Evolutionary conservation across 2,329 filamentous ascomycete species (phyloP).

Genomic region (Fusarium torulosum): DNA sequence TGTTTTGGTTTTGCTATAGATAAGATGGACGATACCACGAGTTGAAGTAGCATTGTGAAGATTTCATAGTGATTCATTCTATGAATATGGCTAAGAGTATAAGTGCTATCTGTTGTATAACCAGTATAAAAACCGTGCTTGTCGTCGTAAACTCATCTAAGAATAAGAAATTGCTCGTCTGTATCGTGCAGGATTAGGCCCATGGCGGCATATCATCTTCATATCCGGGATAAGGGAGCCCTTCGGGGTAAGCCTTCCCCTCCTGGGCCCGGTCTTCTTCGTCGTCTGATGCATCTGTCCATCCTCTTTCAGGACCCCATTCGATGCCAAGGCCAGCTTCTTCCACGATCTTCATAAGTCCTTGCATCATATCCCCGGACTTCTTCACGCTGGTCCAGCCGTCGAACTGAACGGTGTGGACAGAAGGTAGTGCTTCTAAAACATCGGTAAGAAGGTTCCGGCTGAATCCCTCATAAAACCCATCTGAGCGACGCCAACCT

Average conservation of each 20-base stretch:
- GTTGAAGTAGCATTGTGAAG: conserved; percentile 16
- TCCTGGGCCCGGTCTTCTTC: conserved; percentile 7
- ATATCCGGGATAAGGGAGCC: conserved; percentile 28
- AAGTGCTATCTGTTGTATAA: conserved; percentile 25
- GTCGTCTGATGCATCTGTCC: conserved; percentile 65
- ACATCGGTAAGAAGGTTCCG: conserved; percentile 68
- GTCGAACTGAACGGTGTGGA: conserved; percentile 76
- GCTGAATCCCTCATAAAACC: conserved; percentile 79
- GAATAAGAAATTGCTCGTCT: conserved; percentile 6
- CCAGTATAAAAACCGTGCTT: conserved; percentile 24
- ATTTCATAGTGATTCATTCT: conserved; percentile 18
- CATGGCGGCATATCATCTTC: conserved; percentile 24
- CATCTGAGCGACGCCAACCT: conserved; percentile 73
- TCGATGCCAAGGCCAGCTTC: conserved; percentile 65
- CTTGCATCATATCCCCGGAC: conserved; percentile 72
- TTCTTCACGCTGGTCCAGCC: conserved; percentile 75
- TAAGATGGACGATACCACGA: conserved; percentile 38
- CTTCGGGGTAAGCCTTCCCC: conserved; percentile 16
- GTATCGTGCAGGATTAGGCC: conserved; percentile 19
- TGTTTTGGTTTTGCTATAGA: conserved; percentile 12
- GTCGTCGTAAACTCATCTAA: conserved; percentile 40
- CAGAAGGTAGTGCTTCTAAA: conserved; percentile 66
- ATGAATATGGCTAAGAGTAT: conserved; percentile 28
- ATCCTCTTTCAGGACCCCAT: conserved; percentile 77
- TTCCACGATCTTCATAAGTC: conserved; percentile 66